Evolutionary conservation across 2,329 filamentous ascomycete species (phyloP), one percentile per base, ranked within the genome.

Genomic region (Ophidiomyces ophidiicola): DNA sequence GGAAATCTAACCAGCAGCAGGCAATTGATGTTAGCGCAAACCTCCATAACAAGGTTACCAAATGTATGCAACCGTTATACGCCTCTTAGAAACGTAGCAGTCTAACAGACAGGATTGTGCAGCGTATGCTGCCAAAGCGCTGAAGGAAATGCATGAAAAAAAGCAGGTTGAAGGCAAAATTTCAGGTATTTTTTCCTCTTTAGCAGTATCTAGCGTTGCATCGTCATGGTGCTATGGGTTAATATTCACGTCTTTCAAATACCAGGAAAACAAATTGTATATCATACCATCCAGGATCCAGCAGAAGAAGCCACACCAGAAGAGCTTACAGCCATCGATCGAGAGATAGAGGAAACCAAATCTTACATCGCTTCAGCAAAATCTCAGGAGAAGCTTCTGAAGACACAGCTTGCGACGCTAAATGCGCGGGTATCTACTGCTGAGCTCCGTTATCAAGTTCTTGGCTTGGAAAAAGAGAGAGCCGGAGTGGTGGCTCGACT

Each of bases 91-190:
- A 45, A 28, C n/a, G 20, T 18, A 23, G 15, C 20, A 20, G 37
- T 23, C 24, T 11, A 30, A 4, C 5, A 31, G 18, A 11, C 12
- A 20, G 8, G 7, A n/a, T 20, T 20, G n/a, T 20, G 18, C 38
- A 69, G 72, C 73, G 8, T 64, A 72, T 30, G 68, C 75, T 17
- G 67, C 68, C 19, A 81, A 79, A 55, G 52, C 72, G 21, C 59
- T 81, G 23, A 77, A 75, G 49, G 75, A 79, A 43, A 60, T 81
- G 53, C 69, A 75, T 44, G 73, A 78, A 47, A 66, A 64, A 29
- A 70, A 70, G 7, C 58, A 72, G 47, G 72, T 81, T 29, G 72
- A 72, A 49, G 72, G 70, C 35, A 70, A 70, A 35, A 58, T 63
- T 26, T 65, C 73, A 26, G 71, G 70, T 71, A 49, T 46, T 55